phyloP scores from a whole-genome alignment of 129 eudicot species.

The Kitagawia praeruptora region DNA sequence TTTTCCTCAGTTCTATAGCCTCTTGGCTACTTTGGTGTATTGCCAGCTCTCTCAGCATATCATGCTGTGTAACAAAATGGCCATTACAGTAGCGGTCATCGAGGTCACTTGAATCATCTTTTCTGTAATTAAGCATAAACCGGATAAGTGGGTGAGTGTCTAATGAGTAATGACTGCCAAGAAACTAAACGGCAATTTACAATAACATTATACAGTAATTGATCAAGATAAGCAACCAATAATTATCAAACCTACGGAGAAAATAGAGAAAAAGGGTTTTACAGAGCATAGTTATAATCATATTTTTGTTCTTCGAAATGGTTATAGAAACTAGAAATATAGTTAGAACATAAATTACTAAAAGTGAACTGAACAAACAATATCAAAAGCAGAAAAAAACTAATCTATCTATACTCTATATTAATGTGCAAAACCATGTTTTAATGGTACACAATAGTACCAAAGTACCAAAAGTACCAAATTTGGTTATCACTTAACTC shows the following conservation, averaged over 20 bases:
- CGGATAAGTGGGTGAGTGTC: not conserved
- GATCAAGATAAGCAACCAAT: not conserved
- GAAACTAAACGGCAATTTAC: not conserved
- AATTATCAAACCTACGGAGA: not conserved
- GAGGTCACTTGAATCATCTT: conserved; percentile 13
- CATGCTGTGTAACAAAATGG: conserved; percentile 39
- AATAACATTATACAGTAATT: not conserved
- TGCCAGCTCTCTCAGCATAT: conserved; percentile 48
- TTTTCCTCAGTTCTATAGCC: conserved; percentile 22
- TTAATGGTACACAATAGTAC: too few relatives aligned
- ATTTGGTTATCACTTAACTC: too few relatives aligned
- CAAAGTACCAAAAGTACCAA: too few relatives aligned
- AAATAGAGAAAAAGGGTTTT: not conserved
- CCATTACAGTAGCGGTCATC: conserved; percentile 29
- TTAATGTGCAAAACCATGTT: too few relatives aligned
- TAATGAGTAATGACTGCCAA: not conserved
- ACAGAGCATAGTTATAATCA: not conserved
- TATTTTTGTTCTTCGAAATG: not conserved
- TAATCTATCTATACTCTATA: too few relatives aligned
- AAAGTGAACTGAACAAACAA: not conserved
- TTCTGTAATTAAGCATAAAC: conserved; percentile 24
- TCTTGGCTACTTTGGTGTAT: conserved; percentile 29
- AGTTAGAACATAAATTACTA: not conserved
- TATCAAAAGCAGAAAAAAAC: not conserved
- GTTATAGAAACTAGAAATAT: not conserved